Evolutionary conservation across 2,329 filamentous ascomycete species (phyloP).

Genomic region (Pseudogymnoascus sp.): DNA sequence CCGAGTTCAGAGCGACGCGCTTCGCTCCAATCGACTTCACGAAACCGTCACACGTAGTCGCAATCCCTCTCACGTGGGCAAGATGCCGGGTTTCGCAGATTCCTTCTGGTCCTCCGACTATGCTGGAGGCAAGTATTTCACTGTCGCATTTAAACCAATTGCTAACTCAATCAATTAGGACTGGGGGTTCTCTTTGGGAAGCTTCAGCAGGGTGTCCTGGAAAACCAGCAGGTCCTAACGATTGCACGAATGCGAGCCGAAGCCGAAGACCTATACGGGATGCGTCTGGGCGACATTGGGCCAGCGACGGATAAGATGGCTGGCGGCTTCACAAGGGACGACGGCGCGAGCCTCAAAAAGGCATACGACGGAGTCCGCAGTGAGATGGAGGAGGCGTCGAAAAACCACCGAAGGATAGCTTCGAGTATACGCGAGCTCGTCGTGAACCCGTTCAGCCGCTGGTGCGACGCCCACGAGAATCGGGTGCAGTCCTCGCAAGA

Average conservation of each 20-base stretch:
- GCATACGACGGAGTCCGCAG: constrained; percentile 88
- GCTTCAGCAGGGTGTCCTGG: constrained; percentile 89
- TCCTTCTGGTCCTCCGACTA: constrained; percentile 99
- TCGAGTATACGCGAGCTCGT: constrained; percentile 95
- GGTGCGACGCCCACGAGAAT: constrained; percentile 90
- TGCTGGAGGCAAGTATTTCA: constrained; percentile 66
- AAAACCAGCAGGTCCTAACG: constrained; percentile 89
- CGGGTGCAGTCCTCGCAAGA: constrained; percentile 92
- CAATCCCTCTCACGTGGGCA: constrained; percentile 24
- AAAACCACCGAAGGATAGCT: constrained; percentile 90
- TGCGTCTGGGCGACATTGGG: constrained; percentile 72
- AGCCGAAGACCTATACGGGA: constrained; percentile 83
- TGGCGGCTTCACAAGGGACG: constrained; percentile 81
- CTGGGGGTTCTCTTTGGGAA: constrained; percentile 93
- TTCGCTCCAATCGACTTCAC: constrained; percentile 9
- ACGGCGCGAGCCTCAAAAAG: constrained; percentile 81
- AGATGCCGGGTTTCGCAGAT: constrained; percentile 83
- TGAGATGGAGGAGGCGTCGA: constrained; percentile 86
- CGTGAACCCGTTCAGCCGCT: constrained; percentile 85
- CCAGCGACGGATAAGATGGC: constrained; percentile 72
- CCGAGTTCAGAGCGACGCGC: not conserved
- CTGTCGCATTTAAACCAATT: not conserved
- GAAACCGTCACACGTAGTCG: not conserved
- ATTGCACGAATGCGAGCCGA: constrained; percentile 92
- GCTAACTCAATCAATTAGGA: constrained; percentile 37